A percentile compares a stretch with the other conserved stretches of the same genome.
Conservation (phyloP, 305 asterid genomes). For the Fraxinus angustifolia region DNA sequence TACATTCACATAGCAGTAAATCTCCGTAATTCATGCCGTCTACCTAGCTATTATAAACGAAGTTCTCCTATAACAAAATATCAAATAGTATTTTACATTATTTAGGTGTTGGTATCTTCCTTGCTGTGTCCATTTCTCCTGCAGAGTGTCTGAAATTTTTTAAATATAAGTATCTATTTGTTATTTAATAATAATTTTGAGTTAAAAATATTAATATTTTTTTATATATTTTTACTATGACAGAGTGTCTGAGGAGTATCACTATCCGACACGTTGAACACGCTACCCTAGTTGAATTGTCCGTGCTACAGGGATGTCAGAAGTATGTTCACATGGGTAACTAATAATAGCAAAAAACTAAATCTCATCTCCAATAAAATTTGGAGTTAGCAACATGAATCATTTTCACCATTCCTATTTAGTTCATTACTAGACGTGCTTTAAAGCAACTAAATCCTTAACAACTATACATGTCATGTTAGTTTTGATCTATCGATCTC, state of each 20-base stretch:
- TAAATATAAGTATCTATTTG: no score
- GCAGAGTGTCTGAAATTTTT: neutral
- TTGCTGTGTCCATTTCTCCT: neutral
- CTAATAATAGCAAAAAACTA: neutral
- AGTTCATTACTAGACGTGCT: neutral
- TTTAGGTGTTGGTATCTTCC: neutral
- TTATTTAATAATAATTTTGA: no score
- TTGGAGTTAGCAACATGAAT: neutral
- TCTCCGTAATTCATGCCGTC: neutral
- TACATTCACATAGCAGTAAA: neutral
- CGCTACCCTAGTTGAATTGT: neutral
- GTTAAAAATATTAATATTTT: no score
- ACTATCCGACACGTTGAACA: neutral
- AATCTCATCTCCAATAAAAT: neutral
- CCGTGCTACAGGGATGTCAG: neutral
- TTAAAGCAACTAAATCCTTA: neutral
- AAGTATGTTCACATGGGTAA: neutral
- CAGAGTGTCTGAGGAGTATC: neutral
- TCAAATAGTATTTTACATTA: neutral
- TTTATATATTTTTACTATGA: no score
- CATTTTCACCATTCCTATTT: neutral
- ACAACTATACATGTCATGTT: neutral
- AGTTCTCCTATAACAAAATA: neutral
- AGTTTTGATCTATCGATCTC: neutral
- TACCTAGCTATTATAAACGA: neutral